phyloP scores from a whole-genome alignment of 2,329 filamentous ascomycete genomes.

The Bipolaris zeicola region DNA sequence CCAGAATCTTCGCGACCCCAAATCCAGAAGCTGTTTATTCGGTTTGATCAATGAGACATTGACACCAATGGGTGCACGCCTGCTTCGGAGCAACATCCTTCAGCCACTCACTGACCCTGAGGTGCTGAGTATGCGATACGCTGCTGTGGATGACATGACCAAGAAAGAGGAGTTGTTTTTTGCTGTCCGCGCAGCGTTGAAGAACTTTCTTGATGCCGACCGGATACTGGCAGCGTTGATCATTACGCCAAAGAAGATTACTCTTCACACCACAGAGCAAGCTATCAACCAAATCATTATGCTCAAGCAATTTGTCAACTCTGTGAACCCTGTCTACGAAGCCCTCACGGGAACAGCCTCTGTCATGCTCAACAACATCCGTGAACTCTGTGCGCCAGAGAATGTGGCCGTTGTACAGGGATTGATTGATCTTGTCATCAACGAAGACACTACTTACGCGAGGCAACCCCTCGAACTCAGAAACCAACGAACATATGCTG shows the following conservation, averaged over 20 bases:
- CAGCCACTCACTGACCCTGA: constrained; percentile 79
- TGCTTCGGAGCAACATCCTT: constrained; percentile 83
- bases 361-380: constrained; percentile 69
- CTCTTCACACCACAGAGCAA: constrained; percentile 74
- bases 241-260: constrained; percentile 69
- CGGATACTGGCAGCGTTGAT: constrained; percentile 80
- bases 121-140: constrained; percentile 74
- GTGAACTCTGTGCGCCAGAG: constrained; percentile 69
- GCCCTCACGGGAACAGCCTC: constrained; percentile 69
- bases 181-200: constrained; percentile 73
- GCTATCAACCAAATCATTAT: constrained; percentile 85
- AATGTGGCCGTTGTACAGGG: constrained; percentile 65
- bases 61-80: constrained; percentile 85
- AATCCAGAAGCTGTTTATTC: constrained; percentile 81
- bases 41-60: constrained; percentile 82
- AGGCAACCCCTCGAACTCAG: constrained; percentile 81
- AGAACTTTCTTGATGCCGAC: constrained; percentile 78
- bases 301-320: constrained; percentile 79
- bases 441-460: constrained; percentile 79
- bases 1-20: constrained; percentile 78
- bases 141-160: constrained; percentile 82
- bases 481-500: constrained; percentile 88
- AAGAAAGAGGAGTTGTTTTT: constrained; percentile 85
- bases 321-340: constrained; percentile 70
- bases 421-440: constrained; percentile 73